Percentiles rank a stretch among this genome's conserved stretches.
phyloP scores from a whole-genome alignment of 768 basidiomycete species.

The Xerocomellus amylosporus region DNA sequence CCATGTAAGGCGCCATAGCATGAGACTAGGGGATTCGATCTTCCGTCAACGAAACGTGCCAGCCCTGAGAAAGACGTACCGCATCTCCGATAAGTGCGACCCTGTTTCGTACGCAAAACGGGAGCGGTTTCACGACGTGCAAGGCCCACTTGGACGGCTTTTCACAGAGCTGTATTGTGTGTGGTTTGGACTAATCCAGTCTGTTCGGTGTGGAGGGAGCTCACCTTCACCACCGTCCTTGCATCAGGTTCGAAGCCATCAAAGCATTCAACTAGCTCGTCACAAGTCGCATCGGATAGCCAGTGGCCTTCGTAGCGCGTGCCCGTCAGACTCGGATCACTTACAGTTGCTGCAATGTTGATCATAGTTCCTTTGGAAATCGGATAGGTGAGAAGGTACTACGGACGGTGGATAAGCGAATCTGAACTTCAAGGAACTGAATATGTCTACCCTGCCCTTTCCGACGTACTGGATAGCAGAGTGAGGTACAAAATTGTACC shows the following conservation, averaged over 20 bases:
- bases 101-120: too few species aligned
- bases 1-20: conserved; percentile 26
- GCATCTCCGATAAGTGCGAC: not conserved
- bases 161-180: conserved; percentile 31
- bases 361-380: conserved; percentile 35
- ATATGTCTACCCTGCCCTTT: conserved; percentile 5
- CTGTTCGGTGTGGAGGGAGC: not conserved
- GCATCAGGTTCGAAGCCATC: too few species aligned
- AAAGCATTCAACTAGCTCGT: too few species aligned
- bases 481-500: conserved; percentile 5
- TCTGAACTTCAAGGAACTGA: too few species aligned
- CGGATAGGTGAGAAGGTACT: conserved; percentile 43
- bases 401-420: not conserved
- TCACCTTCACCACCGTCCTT: conserved; percentile 3
- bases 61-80: conserved; percentile 22
- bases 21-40: conserved; percentile 11
- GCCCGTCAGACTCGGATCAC: conserved; percentile 29
- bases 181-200: not conserved
- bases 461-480: conserved; percentile 10
- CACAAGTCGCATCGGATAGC: conserved; percentile 16
- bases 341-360: conserved; percentile 36
- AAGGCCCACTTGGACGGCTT: conserved; percentile 44
- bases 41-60: not conserved
- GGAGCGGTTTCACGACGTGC: conserved; percentile 30
- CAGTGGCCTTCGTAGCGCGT: conserved; percentile 34